Evolutionary conservation across 1,284 basidiomycete genomes (phyloP).

Genomic region (Rugosomyces carneus): DNA sequence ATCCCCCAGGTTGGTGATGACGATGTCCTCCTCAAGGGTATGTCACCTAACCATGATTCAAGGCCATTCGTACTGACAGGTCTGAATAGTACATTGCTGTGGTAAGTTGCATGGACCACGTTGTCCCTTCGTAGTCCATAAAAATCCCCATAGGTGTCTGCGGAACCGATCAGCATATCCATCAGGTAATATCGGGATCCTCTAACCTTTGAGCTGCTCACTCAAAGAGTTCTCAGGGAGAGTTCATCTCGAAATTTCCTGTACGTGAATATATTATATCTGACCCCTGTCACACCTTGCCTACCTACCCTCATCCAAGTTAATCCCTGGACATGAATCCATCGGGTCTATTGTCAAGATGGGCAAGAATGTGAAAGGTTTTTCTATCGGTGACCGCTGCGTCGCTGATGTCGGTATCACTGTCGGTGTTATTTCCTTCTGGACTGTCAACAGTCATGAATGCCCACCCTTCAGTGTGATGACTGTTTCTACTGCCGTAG

Average conservation of each 20-base stretch:
- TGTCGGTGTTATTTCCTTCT: constrained; percentile 22
- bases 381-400: constrained; percentile 63
- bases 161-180: constrained; percentile 51
- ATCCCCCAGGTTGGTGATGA: constrained; percentile 50
- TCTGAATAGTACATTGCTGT: constrained; percentile 37
- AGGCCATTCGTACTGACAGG: constrained; percentile 3
- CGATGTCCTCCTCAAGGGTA: constrained; percentile 59
- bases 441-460: constrained; percentile 6
- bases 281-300: background rate
- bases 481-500: constrained; percentile 75
- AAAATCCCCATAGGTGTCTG: constrained; percentile 45
- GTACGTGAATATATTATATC: constrained; percentile 11
- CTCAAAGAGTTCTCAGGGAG: constrained; percentile 13
- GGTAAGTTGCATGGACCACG: constrained; percentile 27
- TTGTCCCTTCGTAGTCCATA: background rate
- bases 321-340: constrained; percentile 72
- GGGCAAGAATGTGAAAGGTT: constrained; percentile 65
- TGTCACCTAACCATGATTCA: background rate
- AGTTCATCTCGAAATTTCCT: constrained; percentile 23
- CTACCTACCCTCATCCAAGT: constrained; percentile 25
- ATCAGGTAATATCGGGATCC: constrained; percentile 9
- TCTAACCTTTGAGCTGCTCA: background rate
- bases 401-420: constrained; percentile 63
- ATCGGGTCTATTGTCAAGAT: constrained; percentile 60
- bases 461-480: constrained; percentile 43